A percentile compares a stretch with the other conserved stretches of the same genome.
These are phyloP conservation scores for Alloteropsis angusta DNA, from an alignment of 202 grass and related monocot genomes.

Conservation along the genomic window DNA sequence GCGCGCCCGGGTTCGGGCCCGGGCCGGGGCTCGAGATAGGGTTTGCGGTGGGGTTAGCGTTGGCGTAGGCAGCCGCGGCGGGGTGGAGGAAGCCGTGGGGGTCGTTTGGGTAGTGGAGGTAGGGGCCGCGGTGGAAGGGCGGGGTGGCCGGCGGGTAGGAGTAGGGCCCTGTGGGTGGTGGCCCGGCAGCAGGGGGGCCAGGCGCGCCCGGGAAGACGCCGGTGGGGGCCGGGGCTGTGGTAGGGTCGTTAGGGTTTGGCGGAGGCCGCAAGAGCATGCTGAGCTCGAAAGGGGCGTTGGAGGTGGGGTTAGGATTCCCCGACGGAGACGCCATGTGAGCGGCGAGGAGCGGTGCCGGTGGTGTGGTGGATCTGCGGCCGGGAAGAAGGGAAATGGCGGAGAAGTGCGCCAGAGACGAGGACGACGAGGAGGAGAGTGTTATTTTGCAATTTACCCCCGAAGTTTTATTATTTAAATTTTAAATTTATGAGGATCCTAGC, in stretches of 20 bases:
- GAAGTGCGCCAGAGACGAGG: background rate
- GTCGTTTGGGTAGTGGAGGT: conserved; percentile 40
- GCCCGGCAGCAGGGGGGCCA: conserved; percentile 13
- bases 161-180: conserved; percentile 41
- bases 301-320: conserved; percentile 37
- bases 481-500: no score
- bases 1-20: conserved; percentile 41
- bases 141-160: conserved; percentile 58
- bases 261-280: conserved; percentile 45
- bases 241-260: conserved; percentile 41
- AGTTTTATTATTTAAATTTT: background rate
- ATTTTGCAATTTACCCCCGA: background rate
- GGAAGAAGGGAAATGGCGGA: background rate
- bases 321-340: conserved; percentile 58
- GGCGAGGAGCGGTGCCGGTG: background rate
- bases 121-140: conserved; percentile 54
- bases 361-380: background rate
- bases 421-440: background rate
- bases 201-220: conserved; percentile 14
- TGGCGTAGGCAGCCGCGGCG: conserved; percentile 24
- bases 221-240: conserved; percentile 12
- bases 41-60: conserved; percentile 31
- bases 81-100: conserved; percentile 27
- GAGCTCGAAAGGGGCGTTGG: conserved; percentile 31
- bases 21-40: conserved; percentile 28